phyloP scores from a whole-genome alignment of 176 grass and related monocot genomes.

The Hordeum marinum region DNA sequence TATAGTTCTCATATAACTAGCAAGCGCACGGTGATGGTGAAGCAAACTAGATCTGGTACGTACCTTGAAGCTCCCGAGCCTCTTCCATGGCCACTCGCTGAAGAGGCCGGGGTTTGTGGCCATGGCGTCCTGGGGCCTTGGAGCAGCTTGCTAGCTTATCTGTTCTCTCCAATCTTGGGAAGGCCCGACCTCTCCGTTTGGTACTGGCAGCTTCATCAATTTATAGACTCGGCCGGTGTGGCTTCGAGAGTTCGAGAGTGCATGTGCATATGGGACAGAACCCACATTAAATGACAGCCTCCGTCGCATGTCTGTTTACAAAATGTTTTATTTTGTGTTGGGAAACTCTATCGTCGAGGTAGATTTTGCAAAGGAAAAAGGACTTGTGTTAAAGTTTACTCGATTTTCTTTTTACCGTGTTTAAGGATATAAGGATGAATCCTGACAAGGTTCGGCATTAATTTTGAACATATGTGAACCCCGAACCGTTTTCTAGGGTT shows the following conservation, averaged over 20 bases:
- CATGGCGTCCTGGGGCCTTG: conserved; percentile 28
- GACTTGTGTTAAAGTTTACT: no score
- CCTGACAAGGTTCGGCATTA: no score
- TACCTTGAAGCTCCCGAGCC: conserved; percentile 95
- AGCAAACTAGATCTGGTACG: background rate
- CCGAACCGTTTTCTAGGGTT: no score
- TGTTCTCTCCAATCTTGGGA: background rate
- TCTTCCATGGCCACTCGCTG: conserved; percentile 92
- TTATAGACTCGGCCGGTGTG: background rate
- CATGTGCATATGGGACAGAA: background rate
- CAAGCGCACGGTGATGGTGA: background rate
- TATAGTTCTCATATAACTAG: no score
- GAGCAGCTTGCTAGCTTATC: background rate
- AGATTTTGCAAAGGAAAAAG: no score
- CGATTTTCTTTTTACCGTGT: no score
- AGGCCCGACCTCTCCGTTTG: background rate
- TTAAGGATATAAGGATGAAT: no score
- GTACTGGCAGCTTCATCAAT: background rate
- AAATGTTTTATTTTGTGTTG: background rate
- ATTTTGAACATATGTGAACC: no score
- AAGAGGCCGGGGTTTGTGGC: conserved; percentile 79
- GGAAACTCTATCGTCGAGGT: background rate
- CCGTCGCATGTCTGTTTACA: background rate
- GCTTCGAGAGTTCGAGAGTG: no score
- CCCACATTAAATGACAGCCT: background rate